Evolutionary conservation across 169 alveolate genomes (phyloP).

Genomic region (Cryptosporidium sp.): DNA sequence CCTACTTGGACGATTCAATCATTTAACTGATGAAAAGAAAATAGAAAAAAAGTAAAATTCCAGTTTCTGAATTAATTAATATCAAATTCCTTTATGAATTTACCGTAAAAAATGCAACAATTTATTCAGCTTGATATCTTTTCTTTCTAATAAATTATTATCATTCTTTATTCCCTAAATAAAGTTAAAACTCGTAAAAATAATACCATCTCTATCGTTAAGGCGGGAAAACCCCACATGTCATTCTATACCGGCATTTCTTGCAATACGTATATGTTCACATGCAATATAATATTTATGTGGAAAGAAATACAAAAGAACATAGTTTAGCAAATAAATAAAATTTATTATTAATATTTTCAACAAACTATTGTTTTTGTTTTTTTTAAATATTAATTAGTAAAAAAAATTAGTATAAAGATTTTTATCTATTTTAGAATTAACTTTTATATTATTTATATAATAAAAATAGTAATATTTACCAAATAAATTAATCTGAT

Average conservation of each 20-base stretch:
- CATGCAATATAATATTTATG: slow-evolving; percentile 29
- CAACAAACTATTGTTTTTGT: background rate
- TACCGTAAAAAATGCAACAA: background rate
- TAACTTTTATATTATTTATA: too few relatives aligned
- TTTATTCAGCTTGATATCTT: background rate
- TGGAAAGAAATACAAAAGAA: background rate
- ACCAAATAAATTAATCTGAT: slow-evolving; percentile 23
- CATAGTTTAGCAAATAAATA: background rate
- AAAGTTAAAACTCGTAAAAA: slow-evolving; percentile 17
- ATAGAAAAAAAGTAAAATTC: background rate
- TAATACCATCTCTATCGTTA: background rate
- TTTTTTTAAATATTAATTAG: background rate
- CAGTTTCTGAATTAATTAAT: too few relatives aligned
- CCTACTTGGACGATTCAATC: background rate
- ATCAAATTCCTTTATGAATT: too few relatives aligned
- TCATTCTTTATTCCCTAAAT: background rate
- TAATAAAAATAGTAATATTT: background rate
- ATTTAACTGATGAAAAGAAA: background rate
- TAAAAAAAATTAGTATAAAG: background rate
- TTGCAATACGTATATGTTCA: background rate
- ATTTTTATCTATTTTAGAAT: background rate
- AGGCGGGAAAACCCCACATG: slow-evolving; percentile 72
- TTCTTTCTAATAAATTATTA: background rate
- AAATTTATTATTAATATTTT: background rate
- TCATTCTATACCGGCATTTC: slow-evolving; percentile 22